Evolutionary conservation across 768 basidiomycete genomes (phyloP), one percentile per base, ranked within the genome.

Genomic region (Xerocomus spinulosus): DNA sequence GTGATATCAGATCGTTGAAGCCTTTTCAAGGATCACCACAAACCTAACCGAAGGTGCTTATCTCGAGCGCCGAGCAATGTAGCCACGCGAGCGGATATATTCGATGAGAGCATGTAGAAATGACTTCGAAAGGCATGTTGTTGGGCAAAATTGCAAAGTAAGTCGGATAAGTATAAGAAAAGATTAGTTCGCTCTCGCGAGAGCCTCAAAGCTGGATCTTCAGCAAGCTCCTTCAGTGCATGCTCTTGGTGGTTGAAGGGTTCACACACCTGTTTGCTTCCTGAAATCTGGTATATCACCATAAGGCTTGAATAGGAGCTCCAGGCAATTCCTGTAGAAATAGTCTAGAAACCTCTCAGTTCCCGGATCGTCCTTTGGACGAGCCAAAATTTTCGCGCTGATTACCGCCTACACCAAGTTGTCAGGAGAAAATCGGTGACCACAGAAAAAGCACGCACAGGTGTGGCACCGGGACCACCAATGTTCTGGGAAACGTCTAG

Each of bases 121-220:
- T 92, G 87, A 59, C 89, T 88, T 46, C 92, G 85, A 72, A 95
- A 94, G 41, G 83, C 79, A 68, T 99, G 95, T 68, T 94, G 92
- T 44, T 79, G 73, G 50, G 89, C 76, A 70, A 92, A 92, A 69
- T 83, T 90, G 70, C 88, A 87, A 52, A 97, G 73, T 53, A 97
- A 73, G 65, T 99, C 95, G 70, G 88, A 89, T 44, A 97, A 79
- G 68, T 92, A 90, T 53, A 92, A 80, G 63, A 83, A 85, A 55
- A 95, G 84, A 61, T 92, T 86, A 36, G 84, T 81, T 60, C 81
- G 80, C 61, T 92, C 88, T 57, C 88, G 77, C 20, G 81, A 75
- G 49, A 90, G 71, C 17, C 70, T 66, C 32, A 86, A 65, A 28
- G 74, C 57, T 4, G 79, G 67, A 42, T 80, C 83, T 84, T n/a